phyloP scores from a whole-genome alignment of 176 grass and related monocot genomes.

The Aegilops sharonensis region DNA sequence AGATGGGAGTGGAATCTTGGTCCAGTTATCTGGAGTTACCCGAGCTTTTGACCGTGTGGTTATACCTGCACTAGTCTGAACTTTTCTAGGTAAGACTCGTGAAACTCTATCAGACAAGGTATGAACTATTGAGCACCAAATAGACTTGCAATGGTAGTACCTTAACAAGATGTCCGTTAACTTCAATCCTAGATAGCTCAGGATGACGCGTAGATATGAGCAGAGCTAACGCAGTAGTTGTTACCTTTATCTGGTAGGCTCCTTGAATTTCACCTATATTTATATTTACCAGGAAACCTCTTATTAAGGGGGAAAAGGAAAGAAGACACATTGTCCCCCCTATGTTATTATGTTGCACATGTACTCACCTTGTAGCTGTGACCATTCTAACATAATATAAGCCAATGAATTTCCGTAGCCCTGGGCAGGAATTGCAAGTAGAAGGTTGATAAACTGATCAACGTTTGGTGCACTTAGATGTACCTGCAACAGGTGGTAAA shows the following conservation, averaged over 20 bases:
- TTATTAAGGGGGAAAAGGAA: not conserved
- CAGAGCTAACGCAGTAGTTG: conserved; percentile 84
- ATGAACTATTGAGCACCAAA: conserved; percentile 17
- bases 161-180: conserved; percentile 92
- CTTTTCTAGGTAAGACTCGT: conserved; percentile 23
- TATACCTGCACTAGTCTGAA: conserved; percentile 73
- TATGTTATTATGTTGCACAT: not conserved
- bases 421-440: conserved; percentile 72
- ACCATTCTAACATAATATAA: conserved; percentile 96
- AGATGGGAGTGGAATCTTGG: conserved; percentile 64
- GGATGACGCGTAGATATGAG: conserved; percentile 67
- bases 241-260: conserved; percentile 97
- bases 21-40: conserved; percentile 74
- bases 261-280: conserved; percentile 91
- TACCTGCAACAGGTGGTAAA: conserved; percentile 58
- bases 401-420: conserved; percentile 64
- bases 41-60: conserved; percentile 85
- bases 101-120: conserved; percentile 12
- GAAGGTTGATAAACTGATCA: conserved; percentile 82
- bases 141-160: conserved; percentile 38
- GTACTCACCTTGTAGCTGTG: conserved; percentile 71
- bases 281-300: conserved; percentile 19
- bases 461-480: conserved; percentile 88
- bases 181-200: conserved; percentile 78
- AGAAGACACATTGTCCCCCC: not conserved